Evolutionary conservation across 2,329 filamentous ascomycete genomes (phyloP).

Genomic region (Colletotrichum plurivorum): DNA sequence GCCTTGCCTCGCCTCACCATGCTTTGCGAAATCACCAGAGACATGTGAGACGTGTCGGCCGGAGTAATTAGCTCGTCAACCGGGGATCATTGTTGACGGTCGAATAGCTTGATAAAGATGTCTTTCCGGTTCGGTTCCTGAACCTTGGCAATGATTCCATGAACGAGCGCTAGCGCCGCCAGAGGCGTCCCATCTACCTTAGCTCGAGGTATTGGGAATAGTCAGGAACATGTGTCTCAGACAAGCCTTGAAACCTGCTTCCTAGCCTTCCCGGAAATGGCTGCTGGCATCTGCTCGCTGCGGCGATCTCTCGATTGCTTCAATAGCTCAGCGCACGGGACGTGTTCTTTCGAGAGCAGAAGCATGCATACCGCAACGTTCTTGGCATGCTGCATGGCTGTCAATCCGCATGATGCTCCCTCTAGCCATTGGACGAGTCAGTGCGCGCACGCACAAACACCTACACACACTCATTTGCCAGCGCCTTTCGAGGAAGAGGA

Average conservation of each 20-base stretch:
- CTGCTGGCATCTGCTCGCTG: slow-evolving; percentile 23
- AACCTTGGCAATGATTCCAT: slow-evolving; percentile 34
- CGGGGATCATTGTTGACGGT: slow-evolving; percentile 23
- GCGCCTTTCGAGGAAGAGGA: not conserved
- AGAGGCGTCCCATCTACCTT: slow-evolving; percentile 22
- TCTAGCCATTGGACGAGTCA: slow-evolving; percentile 25
- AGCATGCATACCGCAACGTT: slow-evolving; percentile 20
- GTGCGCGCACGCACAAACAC: slow-evolving; percentile 1
- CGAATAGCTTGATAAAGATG: slow-evolving; percentile 30
- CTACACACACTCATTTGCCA: not conserved
- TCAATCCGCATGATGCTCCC: slow-evolving; percentile 25
- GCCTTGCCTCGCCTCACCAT: slow-evolving; percentile 7
- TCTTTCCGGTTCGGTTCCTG: slow-evolving; percentile 32
- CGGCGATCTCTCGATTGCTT: slow-evolving; percentile 13
- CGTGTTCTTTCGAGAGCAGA: slow-evolving; percentile 10
- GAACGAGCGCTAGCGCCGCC: slow-evolving; percentile 8
- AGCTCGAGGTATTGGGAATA: slow-evolving; percentile 37
- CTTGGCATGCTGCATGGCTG: slow-evolving; percentile 28
- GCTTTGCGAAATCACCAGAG: slow-evolving; percentile 24
- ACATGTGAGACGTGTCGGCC: slow-evolving; percentile 37
- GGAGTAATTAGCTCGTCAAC: slow-evolving; percentile 24
- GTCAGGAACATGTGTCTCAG: slow-evolving; percentile 41
- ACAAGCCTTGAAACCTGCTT: slow-evolving; percentile 37
- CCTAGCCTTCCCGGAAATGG: slow-evolving; percentile 23
- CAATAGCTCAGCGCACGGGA: slow-evolving; percentile 22